A percentile compares a stretch with the other conserved stretches of the same genome.
These are phyloP conservation scores for Arthrocladium fulminans DNA, from an alignment of 2,329 filamentous ascomycete species.

Conservation along the genomic window DNA sequence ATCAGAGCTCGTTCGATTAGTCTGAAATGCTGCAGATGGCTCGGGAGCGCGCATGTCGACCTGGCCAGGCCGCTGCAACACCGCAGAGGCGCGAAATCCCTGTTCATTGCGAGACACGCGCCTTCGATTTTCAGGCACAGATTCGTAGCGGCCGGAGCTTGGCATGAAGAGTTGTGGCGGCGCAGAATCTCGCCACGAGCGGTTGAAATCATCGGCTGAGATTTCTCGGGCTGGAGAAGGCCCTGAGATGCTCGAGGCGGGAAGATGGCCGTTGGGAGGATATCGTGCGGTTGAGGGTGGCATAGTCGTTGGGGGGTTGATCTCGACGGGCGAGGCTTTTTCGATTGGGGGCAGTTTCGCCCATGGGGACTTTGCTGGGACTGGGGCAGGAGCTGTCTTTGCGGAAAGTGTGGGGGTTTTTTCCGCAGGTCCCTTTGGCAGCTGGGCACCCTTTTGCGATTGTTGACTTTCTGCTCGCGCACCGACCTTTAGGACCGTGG, in stretches of 20 bases:
- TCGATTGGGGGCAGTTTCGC: constrained; percentile 77
- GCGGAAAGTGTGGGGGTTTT: constrained; percentile 14
- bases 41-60: constrained; percentile 60
- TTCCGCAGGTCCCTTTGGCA: constrained; percentile 40
- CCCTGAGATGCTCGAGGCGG: constrained; percentile 73
- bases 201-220: constrained; percentile 85
- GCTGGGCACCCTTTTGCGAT: constrained; percentile 35
- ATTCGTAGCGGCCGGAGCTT: constrained; percentile 88
- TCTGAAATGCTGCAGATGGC: constrained; percentile 79
- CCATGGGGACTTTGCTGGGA: constrained; percentile 84
- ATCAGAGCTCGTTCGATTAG: constrained; percentile 57
- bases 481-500: constrained; percentile 41
- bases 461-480: constrained; percentile 37
- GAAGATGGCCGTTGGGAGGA: constrained; percentile 41
- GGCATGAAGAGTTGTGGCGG: constrained; percentile 84
- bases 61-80: constrained; percentile 65
- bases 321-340: constrained; percentile 60
- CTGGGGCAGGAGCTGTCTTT: constrained; percentile 41
- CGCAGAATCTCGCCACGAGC: constrained; percentile 68
- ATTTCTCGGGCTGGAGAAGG: constrained; percentile 63
- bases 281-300: constrained; percentile 41
- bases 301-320: constrained; percentile 44
- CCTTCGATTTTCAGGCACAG: constrained; percentile 66
- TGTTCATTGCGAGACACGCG: constrained; percentile 59
- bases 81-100: constrained; percentile 60